phyloP scores from a whole-genome alignment of 345 rosid species.

The Lepidium didymum region DNA sequence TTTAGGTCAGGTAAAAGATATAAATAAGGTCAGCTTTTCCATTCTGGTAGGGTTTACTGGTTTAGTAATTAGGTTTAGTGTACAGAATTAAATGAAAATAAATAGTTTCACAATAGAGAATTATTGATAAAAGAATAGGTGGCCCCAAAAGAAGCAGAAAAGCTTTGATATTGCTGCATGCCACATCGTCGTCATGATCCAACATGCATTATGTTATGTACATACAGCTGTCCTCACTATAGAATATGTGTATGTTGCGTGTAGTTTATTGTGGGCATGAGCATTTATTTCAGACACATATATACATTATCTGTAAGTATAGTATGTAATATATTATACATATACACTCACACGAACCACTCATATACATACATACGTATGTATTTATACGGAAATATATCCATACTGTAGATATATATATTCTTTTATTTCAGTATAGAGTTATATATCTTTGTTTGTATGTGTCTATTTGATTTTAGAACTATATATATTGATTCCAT shows the following conservation, averaged over 20 bases:
- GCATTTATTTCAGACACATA: not conserved
- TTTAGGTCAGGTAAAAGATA: not conserved
- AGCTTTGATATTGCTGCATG: slow-evolving; percentile 12
- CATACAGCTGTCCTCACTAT: slow-evolving; percentile 23
- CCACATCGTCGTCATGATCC: slow-evolving; percentile 27
- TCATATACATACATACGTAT: too few relatives aligned
- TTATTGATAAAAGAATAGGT: slow-evolving; percentile 15
- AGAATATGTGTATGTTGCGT: slow-evolving; percentile 24
- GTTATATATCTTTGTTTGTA: too few relatives aligned
- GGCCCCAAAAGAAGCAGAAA: slow-evolving; percentile 14
- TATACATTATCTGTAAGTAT: too few relatives aligned
- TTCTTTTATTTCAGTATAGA: too few relatives aligned
- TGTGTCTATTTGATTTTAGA: too few relatives aligned
- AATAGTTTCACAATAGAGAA: not conserved
- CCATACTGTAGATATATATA: too few relatives aligned
- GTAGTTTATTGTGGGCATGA: not conserved
- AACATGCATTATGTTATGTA: slow-evolving; percentile 16
- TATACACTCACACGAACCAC: too few relatives aligned
- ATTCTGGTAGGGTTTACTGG: not conserved
- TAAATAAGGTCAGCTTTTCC: not conserved
- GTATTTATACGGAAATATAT: too few relatives aligned
- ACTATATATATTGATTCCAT: too few relatives aligned
- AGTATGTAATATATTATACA: too few relatives aligned
- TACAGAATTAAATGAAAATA: too few relatives aligned
- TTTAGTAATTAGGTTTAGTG: not conserved